Evolutionary conservation across 202 grass and related monocot species (phyloP).

Genomic region (Musa balbisiana): DNA sequence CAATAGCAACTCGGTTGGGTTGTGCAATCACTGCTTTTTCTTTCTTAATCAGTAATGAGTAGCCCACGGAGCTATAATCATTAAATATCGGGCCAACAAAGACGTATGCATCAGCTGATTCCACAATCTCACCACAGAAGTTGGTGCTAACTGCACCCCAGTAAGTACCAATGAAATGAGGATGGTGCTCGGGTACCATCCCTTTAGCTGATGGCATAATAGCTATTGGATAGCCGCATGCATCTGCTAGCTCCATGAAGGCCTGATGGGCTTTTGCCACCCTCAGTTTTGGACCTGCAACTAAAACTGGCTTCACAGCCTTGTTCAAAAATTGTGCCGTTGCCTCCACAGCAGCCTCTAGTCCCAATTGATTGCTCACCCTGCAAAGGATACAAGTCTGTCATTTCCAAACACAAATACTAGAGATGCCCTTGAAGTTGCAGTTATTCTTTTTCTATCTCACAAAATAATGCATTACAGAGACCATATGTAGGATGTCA

Average conservation of each 20-base stretch:
- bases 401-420: not conserved
- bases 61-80: slow-evolving; percentile 13
- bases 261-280: slow-evolving; percentile 2
- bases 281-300: slow-evolving; percentile 11
- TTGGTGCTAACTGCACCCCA: slow-evolving; percentile 18
- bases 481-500: not conserved
- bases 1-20: not conserved
- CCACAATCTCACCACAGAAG: slow-evolving; percentile 16
- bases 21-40: slow-evolving; percentile 5
- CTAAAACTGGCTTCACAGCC: slow-evolving; percentile 13
- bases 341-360: slow-evolving; percentile 11
- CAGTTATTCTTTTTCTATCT: too few species aligned
- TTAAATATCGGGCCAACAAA: slow-evolving; percentile 13
- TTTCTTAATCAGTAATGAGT: slow-evolving; percentile 14
- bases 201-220: slow-evolving; percentile 16
- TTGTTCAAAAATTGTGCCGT: slow-evolving; percentile 8
- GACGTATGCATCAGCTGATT: slow-evolving; percentile 12
- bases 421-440: not conserved
- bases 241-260: not conserved
- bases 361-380: slow-evolving; percentile 5
- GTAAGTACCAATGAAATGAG: slow-evolving; percentile 13
- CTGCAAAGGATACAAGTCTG: slow-evolving; percentile 2
- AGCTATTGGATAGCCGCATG: slow-evolving; percentile 15
- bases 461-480: too few species aligned
- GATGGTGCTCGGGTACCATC: slow-evolving; percentile 1